A percentile compares a stretch with the other conserved stretches of the same genome.
Conservation (phyloP, 805 yeast species). For the Ogataea siamensis region DNA sequence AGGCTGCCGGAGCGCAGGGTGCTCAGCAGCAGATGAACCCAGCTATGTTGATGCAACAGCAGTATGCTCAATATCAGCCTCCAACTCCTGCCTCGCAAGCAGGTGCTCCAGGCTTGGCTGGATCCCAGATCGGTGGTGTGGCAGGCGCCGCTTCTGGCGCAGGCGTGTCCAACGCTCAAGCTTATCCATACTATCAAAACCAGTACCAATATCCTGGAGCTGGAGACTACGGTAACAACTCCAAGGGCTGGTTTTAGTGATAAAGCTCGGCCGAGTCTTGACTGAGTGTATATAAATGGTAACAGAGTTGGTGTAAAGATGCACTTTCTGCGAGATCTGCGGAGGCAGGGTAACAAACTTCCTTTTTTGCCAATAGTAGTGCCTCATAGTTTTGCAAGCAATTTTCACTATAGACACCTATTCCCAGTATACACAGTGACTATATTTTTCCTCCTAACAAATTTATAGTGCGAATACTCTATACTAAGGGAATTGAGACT, state of each 20-base stretch:
- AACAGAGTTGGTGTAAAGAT: slow-evolving; percentile 31
- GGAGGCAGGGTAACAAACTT: not conserved
- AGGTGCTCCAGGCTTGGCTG: slow-evolving; percentile 18
- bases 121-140: slow-evolving; percentile 20
- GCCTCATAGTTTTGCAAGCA: slow-evolving; percentile 8
- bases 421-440: slow-evolving; percentile 9
- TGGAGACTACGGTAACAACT: slow-evolving; percentile 22
- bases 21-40: slow-evolving; percentile 25
- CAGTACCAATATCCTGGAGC: slow-evolving; percentile 25
- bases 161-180: slow-evolving; percentile 16
- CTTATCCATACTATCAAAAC: slow-evolving; percentile 27
- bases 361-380: not conserved
- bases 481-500: slow-evolving; percentile 5
- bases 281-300: slow-evolving; percentile 10
- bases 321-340: not conserved
- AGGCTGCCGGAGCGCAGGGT: slow-evolving; percentile 15
- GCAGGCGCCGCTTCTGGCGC: slow-evolving; percentile 16
- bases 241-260: slow-evolving; percentile 27
- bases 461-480: slow-evolving; percentile 9
- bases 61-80: slow-evolving; percentile 26
- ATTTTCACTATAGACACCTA: slow-evolving; percentile 5
- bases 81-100: slow-evolving; percentile 15
- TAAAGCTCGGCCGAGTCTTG: slow-evolving; percentile 2
- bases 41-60: slow-evolving; percentile 25
- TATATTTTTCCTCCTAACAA: slow-evolving; percentile 13